Conservation (phyloP, 192 early-diverging fungal species). For the Dissophora globulifera region DNA sequence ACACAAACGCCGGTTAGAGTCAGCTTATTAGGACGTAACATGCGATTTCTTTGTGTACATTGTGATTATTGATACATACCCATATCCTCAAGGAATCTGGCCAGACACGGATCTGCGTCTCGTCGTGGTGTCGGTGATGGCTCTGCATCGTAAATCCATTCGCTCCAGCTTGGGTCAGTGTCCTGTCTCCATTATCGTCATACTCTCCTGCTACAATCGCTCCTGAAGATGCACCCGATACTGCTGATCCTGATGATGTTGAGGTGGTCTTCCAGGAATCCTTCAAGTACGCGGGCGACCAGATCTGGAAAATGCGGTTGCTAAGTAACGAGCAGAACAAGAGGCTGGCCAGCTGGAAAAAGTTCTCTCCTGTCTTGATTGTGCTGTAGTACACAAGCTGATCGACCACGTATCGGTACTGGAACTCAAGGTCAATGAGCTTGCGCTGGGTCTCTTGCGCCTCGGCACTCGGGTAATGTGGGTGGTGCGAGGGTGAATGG, state of each 20-base stretch:
- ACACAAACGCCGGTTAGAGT: too few species aligned
- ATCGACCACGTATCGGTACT: conserved; percentile 79
- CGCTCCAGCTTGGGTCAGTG: conserved; percentile 17
- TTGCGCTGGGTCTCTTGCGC: conserved; percentile 53
- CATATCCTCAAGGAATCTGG: conserved; percentile 62
- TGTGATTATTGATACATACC: too few species aligned
- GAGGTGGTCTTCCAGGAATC: conserved; percentile 12
- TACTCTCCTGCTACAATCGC: background rate
- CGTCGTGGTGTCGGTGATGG: conserved; percentile 11
- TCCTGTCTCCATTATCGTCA: conserved; percentile 1
- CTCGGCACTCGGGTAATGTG: conserved; percentile 31
- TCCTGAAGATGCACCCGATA: background rate
- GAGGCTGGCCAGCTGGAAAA: conserved; percentile 72
- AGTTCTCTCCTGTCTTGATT: conserved; percentile 76
- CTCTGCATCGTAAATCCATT: conserved; percentile 27
- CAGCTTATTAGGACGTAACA: too few species aligned
- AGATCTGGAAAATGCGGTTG: conserved; percentile 63
- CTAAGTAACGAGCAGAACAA: conserved; percentile 68
- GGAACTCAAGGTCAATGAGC: conserved; percentile 69
- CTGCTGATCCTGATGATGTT: conserved; percentile 3
- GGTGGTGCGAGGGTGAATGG: conserved; percentile 38
- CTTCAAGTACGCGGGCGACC: conserved; percentile 55
- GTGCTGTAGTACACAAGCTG: conserved; percentile 82
- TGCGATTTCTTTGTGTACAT: too few species aligned
- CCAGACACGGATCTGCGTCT: conserved; percentile 52